A percentile compares a stretch with the other conserved stretches of the same genome.
These are phyloP conservation scores for Coniella lustricola DNA, from an alignment of 2,329 filamentous ascomycete genomes.

Conservation along the genomic window DNA sequence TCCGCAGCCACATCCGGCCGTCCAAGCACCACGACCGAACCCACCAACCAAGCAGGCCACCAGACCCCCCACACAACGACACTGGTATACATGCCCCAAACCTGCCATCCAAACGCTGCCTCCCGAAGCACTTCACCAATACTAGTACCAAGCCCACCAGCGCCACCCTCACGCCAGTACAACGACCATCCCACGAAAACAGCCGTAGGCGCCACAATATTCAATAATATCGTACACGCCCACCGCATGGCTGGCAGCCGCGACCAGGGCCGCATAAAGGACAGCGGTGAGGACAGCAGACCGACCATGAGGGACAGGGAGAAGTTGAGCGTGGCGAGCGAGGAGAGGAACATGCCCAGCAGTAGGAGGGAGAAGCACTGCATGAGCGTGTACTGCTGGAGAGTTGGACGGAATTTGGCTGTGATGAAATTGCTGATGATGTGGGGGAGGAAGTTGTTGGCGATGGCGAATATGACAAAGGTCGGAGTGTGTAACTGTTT, in stretches of 20 bases:
- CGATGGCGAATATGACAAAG: slow-evolving; percentile 50
- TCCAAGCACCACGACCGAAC: slow-evolving; percentile 47
- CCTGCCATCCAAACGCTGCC: slow-evolving; percentile 80
- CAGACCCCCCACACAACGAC: slow-evolving; percentile 91
- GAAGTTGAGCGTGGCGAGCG: slow-evolving; percentile 94
- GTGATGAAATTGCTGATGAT: slow-evolving; percentile 49
- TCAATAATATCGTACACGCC: slow-evolving; percentile 45
- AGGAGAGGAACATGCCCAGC: slow-evolving; percentile 84
- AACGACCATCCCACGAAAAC: slow-evolving; percentile 42
- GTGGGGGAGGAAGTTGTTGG: slow-evolving; percentile 51
- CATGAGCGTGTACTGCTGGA: slow-evolving; percentile 68
- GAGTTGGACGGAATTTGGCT: slow-evolving; percentile 43
- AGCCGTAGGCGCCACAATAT: slow-evolving; percentile 55
- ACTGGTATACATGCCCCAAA: slow-evolving; percentile 84
- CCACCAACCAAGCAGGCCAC: slow-evolving; percentile 86
- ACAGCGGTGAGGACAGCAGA: slow-evolving; percentile 67
- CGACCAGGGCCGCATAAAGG: slow-evolving; percentile 56
- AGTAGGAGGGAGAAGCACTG: slow-evolving; percentile 91
- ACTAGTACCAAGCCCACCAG: slow-evolving; percentile 20
- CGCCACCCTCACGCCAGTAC: slow-evolving; percentile 19
- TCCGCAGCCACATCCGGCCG: slow-evolving; percentile 14
- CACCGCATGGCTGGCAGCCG: slow-evolving; percentile 31
- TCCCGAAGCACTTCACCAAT: slow-evolving; percentile 57
- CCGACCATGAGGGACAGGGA: slow-evolving; percentile 81
- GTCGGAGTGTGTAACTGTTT: slow-evolving; percentile 49